phyloP scores from a whole-genome alignment of 768 basidiomycete genomes.

The Tulasnella calospora region DNA sequence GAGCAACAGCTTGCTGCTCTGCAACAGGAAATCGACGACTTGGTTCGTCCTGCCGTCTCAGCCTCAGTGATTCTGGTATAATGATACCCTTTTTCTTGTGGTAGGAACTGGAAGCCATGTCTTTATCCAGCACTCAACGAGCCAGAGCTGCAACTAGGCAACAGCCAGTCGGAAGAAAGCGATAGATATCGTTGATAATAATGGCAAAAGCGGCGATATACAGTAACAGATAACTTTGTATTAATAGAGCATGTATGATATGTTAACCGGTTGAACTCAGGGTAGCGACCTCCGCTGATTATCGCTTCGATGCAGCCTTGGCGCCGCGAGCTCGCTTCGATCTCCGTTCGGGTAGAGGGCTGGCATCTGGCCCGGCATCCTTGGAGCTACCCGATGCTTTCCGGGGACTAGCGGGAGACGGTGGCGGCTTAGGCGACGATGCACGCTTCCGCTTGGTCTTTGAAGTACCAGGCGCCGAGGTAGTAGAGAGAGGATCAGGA shows the following conservation, averaged over 20 bases:
- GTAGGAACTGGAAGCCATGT: conserved; percentile 9
- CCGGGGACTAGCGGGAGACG: not conserved
- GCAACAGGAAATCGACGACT: conserved; percentile 21
- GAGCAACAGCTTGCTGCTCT: conserved; percentile 14
- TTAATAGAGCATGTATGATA: not conserved
- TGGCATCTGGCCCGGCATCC: not conserved
- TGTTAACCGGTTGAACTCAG: not conserved
- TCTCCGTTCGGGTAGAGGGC: not conserved
- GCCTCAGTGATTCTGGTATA: not conserved
- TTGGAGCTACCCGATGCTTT: not conserved
- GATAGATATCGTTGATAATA: not conserved
- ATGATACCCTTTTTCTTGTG: not conserved
- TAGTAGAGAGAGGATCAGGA: not conserved
- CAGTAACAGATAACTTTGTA: not conserved
- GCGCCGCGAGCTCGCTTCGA: not conserved
- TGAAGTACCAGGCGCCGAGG: not conserved
- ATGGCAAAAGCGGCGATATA: not conserved
- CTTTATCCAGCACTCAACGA: not conserved
- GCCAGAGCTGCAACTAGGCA: not conserved
- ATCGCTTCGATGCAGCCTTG: not conserved
- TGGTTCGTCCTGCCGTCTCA: not conserved
- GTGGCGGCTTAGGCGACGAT: not conserved
- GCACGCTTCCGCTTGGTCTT: not conserved
- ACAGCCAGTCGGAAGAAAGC: conserved; percentile 1
- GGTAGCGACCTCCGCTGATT: not conserved